Conservation (phyloP, 2,329 filamentous ascomycete species). For the Paraphaeosphaeria minitans region DNA sequence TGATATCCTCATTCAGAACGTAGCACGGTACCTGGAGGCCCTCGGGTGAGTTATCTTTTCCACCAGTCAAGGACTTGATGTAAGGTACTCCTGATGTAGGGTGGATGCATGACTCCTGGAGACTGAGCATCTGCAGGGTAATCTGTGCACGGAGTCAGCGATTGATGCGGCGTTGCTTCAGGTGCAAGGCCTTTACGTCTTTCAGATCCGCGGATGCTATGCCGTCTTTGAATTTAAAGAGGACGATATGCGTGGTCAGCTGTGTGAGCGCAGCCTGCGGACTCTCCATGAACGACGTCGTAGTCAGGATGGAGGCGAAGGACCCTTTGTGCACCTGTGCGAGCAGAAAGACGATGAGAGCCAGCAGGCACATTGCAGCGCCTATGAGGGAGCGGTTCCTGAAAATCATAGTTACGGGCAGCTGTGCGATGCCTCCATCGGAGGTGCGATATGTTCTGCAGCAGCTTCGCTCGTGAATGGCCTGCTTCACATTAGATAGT, state of each 20-base stretch:
- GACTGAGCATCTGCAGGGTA: constrained; percentile 34
- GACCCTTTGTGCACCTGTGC: constrained; percentile 12
- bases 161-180: background rate
- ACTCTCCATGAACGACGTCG: constrained; percentile 22
- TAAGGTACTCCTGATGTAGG: constrained; percentile 33
- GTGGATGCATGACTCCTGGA: constrained; percentile 39
- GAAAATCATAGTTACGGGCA: constrained; percentile 5
- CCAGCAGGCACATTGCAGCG: constrained; percentile 14
- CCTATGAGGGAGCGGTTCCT: constrained; percentile 11
- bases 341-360: constrained; percentile 24
- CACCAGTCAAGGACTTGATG: constrained; percentile 38
- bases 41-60: constrained; percentile 42
- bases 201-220: constrained; percentile 33
- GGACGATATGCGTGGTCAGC: constrained; percentile 37
- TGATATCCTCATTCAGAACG: background rate
- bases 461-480: background rate
- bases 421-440: background rate
- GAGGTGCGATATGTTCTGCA: background rate
- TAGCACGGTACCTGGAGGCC: constrained; percentile 33
- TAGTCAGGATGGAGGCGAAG: constrained; percentile 11
- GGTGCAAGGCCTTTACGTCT: constrained; percentile 24
- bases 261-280: constrained; percentile 22
- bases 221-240: constrained; percentile 42
- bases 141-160: constrained; percentile 23
- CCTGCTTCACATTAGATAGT: background rate